Base-by-base conservation (phyloP, 176 grass and related monocot genomes). In the Avena atlantica region DNA sequence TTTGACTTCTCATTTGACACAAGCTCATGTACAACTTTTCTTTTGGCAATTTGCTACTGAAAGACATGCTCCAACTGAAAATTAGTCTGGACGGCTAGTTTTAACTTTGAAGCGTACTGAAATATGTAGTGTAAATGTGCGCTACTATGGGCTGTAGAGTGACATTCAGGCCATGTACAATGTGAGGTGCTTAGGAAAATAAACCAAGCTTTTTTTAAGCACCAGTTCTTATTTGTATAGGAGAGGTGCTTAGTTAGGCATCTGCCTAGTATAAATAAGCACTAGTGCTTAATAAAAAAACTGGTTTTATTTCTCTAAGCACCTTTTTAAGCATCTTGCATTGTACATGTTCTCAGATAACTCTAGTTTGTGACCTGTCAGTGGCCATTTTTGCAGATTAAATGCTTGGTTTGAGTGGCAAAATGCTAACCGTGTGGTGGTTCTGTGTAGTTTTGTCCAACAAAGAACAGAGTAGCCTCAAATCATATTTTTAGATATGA, bases 1-100 rank as follows among this genome's bases (percentile, higher is more conserved):
- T 64, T 85, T 62, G 59, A 85, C 59, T 59, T 83, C 53, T 73
- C 4, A 45, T 45, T 73, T 81, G 60, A 72, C 34, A 72, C n/a
- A 42, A 55, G 15, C 9, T 65, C 17, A 34, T 40, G n/a, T 25
- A 23, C 19, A 21, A 1, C 2, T 13, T 10, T 69, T 14, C 8
- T 20, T 56, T 72, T 57, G 25, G 8, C 19, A 75, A 20, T 73
- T 69, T 69, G 31, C 51, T 17, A 79, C 36, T 29, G 47, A 34
- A 29, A 29, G 31, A 34, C 31, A 34, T 34, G 31, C 31, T 34
- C 31, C 31, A 34, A 34, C 31, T 34, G 31, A 34, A 34, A 60
- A 81, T 40, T 76, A 20, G 19, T 64, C 21, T 6, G 61, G 20
- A 40, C 17, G 13, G 40, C 49, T 50, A 51, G 25, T 74, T 86